Evolutionary conservation across 140 eudicot species (phyloP).

Genomic region (Anethum foeniculum): DNA sequence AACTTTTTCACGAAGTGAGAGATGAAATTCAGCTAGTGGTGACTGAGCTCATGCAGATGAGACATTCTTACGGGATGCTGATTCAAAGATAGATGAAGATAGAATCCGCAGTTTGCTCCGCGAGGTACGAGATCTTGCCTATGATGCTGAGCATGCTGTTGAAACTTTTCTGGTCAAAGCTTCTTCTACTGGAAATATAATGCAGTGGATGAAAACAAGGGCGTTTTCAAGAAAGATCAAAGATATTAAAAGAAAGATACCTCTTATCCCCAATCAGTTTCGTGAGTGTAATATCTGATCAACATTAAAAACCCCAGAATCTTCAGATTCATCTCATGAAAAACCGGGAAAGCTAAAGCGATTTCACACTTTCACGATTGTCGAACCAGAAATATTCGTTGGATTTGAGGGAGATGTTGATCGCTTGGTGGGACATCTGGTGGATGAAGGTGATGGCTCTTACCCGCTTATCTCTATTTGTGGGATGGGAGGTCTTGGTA

Average conservation of each 20-base stretch:
- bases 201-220: background rate
- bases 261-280: background rate
- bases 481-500: conserved; percentile 25
- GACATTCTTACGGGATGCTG: background rate
- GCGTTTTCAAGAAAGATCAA: background rate
- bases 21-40: background rate
- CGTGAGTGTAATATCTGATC: background rate
- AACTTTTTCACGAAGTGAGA: background rate
- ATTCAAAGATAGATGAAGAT: background rate
- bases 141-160: background rate
- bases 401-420: conserved; percentile 3
- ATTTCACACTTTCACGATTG: background rate
- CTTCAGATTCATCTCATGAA: background rate
- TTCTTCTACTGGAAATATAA: background rate
- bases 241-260: background rate
- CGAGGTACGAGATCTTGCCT: background rate
- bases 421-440: background rate
- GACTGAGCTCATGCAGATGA: background rate
- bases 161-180: background rate
- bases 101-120: background rate
- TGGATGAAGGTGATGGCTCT: background rate
- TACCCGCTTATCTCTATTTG: background rate
- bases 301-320: background rate
- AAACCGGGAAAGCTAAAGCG: background rate
- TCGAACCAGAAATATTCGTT: conserved; percentile 5